phyloP scores from a whole-genome alignment of 176 grass and related monocot species.

The Lolium rigidum region DNA sequence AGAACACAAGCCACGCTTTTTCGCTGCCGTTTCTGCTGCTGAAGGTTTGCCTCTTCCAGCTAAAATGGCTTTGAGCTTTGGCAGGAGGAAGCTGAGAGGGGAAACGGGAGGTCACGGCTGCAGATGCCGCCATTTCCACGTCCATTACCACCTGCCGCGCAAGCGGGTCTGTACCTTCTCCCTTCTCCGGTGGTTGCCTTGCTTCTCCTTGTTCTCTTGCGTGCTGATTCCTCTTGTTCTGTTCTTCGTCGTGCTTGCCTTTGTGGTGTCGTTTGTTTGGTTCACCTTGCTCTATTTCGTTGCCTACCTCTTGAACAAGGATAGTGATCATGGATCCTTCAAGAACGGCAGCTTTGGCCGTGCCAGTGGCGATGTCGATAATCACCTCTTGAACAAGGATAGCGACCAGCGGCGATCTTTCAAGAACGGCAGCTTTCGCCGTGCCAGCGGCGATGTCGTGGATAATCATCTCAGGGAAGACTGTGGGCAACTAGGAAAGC shows the following conservation, averaged over 20 bases:
- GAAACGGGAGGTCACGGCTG: neutral
- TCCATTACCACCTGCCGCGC: constrained; percentile 47
- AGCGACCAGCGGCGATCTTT: neutral
- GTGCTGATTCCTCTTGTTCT: constrained; percentile 37
- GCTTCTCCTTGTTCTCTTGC: constrained; percentile 7
- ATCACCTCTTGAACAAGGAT: neutral
- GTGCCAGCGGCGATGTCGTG: neutral
- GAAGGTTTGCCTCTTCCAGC: neutral
- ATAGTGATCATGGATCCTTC: neutral
- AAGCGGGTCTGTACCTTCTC: constrained; percentile 13
- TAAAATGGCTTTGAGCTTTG: constrained; percentile 20
- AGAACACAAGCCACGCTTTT: neutral
- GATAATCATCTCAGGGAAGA: neutral
- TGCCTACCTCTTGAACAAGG: neutral
- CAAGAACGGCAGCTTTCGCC: neutral
- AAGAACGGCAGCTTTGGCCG: neutral
- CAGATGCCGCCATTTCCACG: constrained; percentile 41
- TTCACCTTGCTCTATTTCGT: constrained; percentile 47
- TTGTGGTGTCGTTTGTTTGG: constrained; percentile 41
- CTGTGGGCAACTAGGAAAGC: neutral
- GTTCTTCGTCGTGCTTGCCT: constrained; percentile 34
- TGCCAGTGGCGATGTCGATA: neutral
- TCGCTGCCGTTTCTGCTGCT: neutral
- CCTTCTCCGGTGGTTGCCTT: neutral
- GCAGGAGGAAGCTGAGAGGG: constrained; percentile 21